Base-by-base conservation (phyloP, 192 early-diverging fungal genomes). In the Entomortierella chlamydospora region DNA sequence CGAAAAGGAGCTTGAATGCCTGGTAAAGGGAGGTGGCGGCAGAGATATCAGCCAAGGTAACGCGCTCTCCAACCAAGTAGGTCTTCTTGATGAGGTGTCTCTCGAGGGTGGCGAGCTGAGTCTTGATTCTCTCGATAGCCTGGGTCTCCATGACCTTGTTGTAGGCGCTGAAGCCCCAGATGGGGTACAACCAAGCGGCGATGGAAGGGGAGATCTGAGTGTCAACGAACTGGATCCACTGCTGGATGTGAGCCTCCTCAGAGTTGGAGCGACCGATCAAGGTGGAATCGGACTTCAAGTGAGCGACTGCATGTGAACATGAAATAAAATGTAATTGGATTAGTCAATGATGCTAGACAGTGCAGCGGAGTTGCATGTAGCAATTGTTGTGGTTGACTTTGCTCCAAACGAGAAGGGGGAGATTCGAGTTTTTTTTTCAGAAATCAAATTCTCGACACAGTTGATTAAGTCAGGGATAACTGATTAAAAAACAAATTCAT, bases 11-110 rank as follows among this genome's bases (percentile, higher is more conserved):
- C 78, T 84, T 87, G 85, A 61, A 89, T 29, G 72, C 72, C 22
- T 52, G 11, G 52, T 70, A 63, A 56, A 96, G 85, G 28, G 83
- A 68, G 57, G 84, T 73, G 69, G 86, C 89, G 47, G 96, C 73
- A 58, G 87, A 68, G 73, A 98, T 91, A 83, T 98, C 97, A 61
- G 97, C 97, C 31, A 96, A 81, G 70, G 97, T 97, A 73, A 98
- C 82, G 71, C 85, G 86, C 86, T 98, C 97, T 66, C 95, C 97
- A 62, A 98, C 95, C 67, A 98, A 86, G 92, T 90, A 98, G 78
- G 97, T 98, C 84, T 90, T 89, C 88, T 85, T 86, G 57, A 92
- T 66, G 25, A 98, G 87, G 74, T 95, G 84, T 45, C 89, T 87
- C 89, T 98, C 91, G 37, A 98, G 85, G 28, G 84, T 89, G 61